These are phyloP conservation scores for Candida tibetensis DNA, from an alignment of 805 yeast genomes.

Conservation along the genomic window DNA sequence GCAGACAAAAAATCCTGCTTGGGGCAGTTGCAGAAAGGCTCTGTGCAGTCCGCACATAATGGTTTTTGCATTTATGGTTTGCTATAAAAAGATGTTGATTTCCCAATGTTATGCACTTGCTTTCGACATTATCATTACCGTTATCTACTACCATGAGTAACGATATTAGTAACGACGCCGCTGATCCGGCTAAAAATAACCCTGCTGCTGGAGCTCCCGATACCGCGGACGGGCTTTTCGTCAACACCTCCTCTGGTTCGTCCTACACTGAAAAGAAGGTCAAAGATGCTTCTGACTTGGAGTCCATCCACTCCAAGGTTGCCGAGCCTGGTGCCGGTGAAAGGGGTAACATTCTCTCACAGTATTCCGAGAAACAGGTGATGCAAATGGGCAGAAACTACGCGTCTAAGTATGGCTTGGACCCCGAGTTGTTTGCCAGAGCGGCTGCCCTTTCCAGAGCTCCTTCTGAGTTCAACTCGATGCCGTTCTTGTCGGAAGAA, in stretches of 20 bases:
- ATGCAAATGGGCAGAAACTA: slow-evolving; percentile 69
- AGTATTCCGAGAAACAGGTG: slow-evolving; percentile 60
- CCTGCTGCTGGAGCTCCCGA: background rate
- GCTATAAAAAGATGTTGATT: background rate
- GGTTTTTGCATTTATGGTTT: slow-evolving; percentile 4
- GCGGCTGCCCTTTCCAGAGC: slow-evolving; percentile 60
- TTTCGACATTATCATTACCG: too few relatives aligned
- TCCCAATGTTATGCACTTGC: too few relatives aligned
- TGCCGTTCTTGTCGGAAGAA: slow-evolving; percentile 46
- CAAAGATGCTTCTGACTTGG: slow-evolving; percentile 14
- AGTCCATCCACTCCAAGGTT: slow-evolving; percentile 16
- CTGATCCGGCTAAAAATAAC: background rate
- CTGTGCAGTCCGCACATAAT: too few relatives aligned
- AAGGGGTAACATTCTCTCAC: slow-evolving; percentile 47
- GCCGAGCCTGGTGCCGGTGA: slow-evolving; percentile 22
- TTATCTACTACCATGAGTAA: background rate
- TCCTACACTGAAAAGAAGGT: slow-evolving; percentile 11
- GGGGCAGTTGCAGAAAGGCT: background rate
- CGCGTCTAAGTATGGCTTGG: slow-evolving; percentile 54
- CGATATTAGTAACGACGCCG: background rate
- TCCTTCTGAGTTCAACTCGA: slow-evolving; percentile 56
- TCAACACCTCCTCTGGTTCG: slow-evolving; percentile 10
- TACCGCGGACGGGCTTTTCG: slow-evolving; percentile 9
- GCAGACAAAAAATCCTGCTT: background rate
- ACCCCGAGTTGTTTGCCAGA: slow-evolving; percentile 55